A percentile compares a stretch with the other conserved stretches of the same genome.
phyloP scores from a whole-genome alignment of 2,329 filamentous ascomycete genomes.

The Mycosphaerelloides madeirae region DNA sequence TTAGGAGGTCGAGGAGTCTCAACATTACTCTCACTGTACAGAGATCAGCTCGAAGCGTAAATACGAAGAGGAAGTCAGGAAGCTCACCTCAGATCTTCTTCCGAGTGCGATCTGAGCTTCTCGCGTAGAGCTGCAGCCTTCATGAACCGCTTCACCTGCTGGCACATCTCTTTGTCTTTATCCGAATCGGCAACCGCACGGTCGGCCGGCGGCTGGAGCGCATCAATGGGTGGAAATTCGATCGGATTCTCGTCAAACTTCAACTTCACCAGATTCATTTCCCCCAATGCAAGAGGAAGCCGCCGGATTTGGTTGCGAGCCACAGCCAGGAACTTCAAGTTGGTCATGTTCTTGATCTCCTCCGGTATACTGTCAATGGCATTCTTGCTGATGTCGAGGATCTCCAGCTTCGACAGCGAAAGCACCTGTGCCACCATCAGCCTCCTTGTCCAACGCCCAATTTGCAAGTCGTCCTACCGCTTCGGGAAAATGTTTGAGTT shows the following conservation, averaged over 20 bases:
- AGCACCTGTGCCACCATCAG: conserved; percentile 59
- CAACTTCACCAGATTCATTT: conserved; percentile 87
- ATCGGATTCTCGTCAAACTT: conserved; percentile 88
- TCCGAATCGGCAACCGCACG: conserved; percentile 49
- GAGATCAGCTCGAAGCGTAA: background rate
- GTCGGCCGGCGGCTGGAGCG: conserved; percentile 29
- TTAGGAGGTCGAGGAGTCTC: conserved; percentile 72
- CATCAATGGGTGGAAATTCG: conserved; percentile 61
- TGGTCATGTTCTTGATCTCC: conserved; percentile 74
- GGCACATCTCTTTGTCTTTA: conserved; percentile 56
- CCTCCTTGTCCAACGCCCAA: background rate
- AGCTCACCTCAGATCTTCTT: conserved; percentile 26
- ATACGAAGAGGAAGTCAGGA: background rate
- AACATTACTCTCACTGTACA: conserved; percentile 60
- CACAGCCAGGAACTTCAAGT: conserved; percentile 82
- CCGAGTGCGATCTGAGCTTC: conserved; percentile 22
- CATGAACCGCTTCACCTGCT: conserved; percentile 57
- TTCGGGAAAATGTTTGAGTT: conserved; percentile 62
- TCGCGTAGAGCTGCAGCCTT: conserved; percentile 37
- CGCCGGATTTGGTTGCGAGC: conserved; percentile 83
- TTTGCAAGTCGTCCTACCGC: conserved; percentile 48
- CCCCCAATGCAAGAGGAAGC: conserved; percentile 75
- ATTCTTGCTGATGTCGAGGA: conserved; percentile 87
- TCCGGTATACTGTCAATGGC: conserved; percentile 72
- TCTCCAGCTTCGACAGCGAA: conserved; percentile 79